Base-by-base conservation (phyloP, 73 alveolate species). In the Durusdinium trenchii region DNA sequence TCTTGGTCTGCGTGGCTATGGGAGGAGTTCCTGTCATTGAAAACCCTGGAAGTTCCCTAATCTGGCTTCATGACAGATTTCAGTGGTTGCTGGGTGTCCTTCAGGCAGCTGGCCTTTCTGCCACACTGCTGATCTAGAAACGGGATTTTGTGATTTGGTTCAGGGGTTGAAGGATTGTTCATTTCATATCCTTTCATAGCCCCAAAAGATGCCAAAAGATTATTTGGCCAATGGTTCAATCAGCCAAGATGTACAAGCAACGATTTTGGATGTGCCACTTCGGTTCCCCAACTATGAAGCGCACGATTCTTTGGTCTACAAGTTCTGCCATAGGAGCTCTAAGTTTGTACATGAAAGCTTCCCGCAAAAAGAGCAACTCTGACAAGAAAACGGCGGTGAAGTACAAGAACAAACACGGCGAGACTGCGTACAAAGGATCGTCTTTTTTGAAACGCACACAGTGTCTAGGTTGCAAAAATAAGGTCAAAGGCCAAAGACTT, bases 191-290 rank as follows among this genome's bases (percentile, higher is more conserved):
- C 1, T 60, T 32, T 60, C 30, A 32, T 60, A 60, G 73, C 18
- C 18, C 73, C 73, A 60, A n/a, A n/a, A n/a, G n/a, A n/a, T n/a
- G n/a, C n/a, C n/a, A n/a, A n/a, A n/a, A n/a, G n/a, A n/a, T n/a
- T n/a, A n/a, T n/a, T n/a, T n/a, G n/a, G n/a, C n/a, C n/a, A n/a
- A n/a, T n/a, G n/a, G n/a, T 60, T 69, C 50, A 12, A 45, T 9
- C 90, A 40, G 36, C 86, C 45, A 23, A 76, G 86, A 76, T 76
- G 61, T 76, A 43, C 86, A 76, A 76, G 9, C 1, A 7, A 40
- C 32, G 60, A 7, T 76, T 76, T 40, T 76, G 86, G 86, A 76
- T 76, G 86, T 76, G 86, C 61, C 60, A 42, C 86, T 40, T 76
- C 23, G 38, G 9, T 10, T 10, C 42, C 61, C 62, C 61, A 6